Evolutionary conservation across 2,329 filamentous ascomycete species (phyloP), one percentile per base, ranked within the genome.

Genomic region (Sporothrix brasiliensis): DNA sequence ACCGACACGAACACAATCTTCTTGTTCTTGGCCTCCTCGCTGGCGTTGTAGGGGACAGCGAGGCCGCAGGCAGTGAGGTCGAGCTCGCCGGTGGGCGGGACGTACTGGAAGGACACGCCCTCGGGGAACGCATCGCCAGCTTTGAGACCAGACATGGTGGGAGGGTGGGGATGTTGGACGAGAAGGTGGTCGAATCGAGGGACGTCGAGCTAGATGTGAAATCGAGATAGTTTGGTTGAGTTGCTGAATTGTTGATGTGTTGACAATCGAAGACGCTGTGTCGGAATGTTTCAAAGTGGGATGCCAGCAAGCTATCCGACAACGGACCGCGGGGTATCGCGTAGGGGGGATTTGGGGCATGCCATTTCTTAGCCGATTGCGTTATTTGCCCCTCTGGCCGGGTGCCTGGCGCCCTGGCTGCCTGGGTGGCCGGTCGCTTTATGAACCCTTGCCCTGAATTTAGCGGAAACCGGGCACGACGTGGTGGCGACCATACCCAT

Each of bases 1-100:
- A 88, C 84, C 73, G 86, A 81, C 76, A 88, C 83, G 73, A 88
- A 77, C 75, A 87, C 81, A 69, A 85, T 80, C 78, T 87, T 88
- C 78, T 87, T 87, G 50, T 52, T 63, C 13, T 63, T 63, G 58
- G 41, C 41, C 58, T 63, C 58, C 39, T 63, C 58, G 58, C 58
- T 63, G 39, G 58, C 58, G 11, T 63, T 63, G 58, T 63, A 63
- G n/a, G 58, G n/a, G n/a, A 63, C 21, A 5, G 58, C n/a, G 13
- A 63, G n/a, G 58, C 58, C 58, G 39, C 58, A 63, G 21, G 56
- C 58, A 4, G 19, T 63, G 21, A 63, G 13, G 39, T 63, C 21
- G 39, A 63, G 58, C 11, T 63, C 9, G 58, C 58, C 58, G 13
- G 58, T 63, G 11, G 56, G 58, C n/a, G 58, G 58, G 1, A 63